Conservation (phyloP, 2,329 filamentous ascomycete genomes). For the Colletotrichum higginsianum region DNA sequence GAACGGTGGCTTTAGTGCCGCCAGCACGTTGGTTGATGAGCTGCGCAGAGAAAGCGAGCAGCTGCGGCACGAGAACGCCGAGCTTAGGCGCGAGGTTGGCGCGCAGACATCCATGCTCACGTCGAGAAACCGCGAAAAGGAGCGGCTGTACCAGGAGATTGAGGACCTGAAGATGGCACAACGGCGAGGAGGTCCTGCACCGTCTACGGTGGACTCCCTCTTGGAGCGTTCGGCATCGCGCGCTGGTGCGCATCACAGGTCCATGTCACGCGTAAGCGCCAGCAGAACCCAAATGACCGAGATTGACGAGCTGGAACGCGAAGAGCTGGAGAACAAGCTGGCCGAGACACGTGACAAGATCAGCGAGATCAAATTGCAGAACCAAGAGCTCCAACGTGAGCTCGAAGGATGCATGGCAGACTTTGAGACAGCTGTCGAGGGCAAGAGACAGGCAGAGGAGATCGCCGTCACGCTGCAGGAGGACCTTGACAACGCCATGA, state of each 20-base stretch:
- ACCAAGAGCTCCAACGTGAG: constrained; percentile 89
- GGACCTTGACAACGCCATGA: constrained; percentile 83
- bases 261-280: constrained; percentile 81
- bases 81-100: constrained; percentile 90
- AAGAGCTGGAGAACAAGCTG: constrained; percentile 88
- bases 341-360: constrained; percentile 88
- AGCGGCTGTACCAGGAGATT: constrained; percentile 95
- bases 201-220: constrained; percentile 86
- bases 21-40: constrained; percentile 83
- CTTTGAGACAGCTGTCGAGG: constrained; percentile 79
- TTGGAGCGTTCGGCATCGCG: constrained; percentile 95
- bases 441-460: constrained; percentile 73
- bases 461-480: constrained; percentile 77
- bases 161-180: constrained; percentile 94
- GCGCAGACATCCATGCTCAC: constrained; percentile 98
- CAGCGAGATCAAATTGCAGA: constrained; percentile 88
- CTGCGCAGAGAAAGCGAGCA: constrained; percentile 78
- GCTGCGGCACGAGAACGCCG: constrained; percentile 91
- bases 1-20: constrained; percentile 68
- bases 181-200: constrained; percentile 75
- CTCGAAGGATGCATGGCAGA: constrained; percentile 85
- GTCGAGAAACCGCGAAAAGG: constrained; percentile 94
- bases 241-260: constrained; percentile 77
- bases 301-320: constrained; percentile 82
- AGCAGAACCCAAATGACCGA: constrained; percentile 72